Conservation (phyloP, 176 grass and related monocot species). For the Triticum urartu region DNA sequence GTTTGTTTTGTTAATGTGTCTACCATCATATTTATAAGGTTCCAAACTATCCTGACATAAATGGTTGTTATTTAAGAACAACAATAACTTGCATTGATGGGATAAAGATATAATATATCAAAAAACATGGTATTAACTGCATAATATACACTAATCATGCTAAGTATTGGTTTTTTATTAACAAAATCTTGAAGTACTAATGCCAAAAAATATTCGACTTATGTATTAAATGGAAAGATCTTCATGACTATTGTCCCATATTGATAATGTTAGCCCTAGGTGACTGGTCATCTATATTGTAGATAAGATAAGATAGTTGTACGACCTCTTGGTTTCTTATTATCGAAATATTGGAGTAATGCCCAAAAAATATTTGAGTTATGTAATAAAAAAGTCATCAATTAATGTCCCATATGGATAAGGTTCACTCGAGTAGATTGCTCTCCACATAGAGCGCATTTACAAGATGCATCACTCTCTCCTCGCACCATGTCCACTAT, state of each 20-base stretch:
- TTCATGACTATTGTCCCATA: neutral
- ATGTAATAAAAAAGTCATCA: too few relatives aligned
- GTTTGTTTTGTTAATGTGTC: neutral
- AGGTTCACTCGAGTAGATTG: too few relatives aligned
- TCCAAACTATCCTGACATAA: neutral
- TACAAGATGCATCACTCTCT: too few relatives aligned
- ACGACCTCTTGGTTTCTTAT: too few relatives aligned
- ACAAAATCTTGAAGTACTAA: neutral
- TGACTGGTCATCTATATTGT: too few relatives aligned
- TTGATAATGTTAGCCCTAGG: neutral
- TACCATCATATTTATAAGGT: neutral
- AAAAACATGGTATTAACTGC: neutral
- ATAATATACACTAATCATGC: neutral
- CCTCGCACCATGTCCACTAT: too few relatives aligned
- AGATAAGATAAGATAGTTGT: too few relatives aligned
- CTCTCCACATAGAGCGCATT: too few relatives aligned
- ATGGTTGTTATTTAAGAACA: neutral
- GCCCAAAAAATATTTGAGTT: too few relatives aligned
- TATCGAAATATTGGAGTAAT: too few relatives aligned
- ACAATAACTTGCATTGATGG: neutral
- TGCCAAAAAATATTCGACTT: neutral
- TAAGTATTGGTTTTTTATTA: neutral
- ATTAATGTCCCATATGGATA: too few relatives aligned
- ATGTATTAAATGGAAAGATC: neutral
- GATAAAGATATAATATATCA: too few relatives aligned